phyloP scores from a whole-genome alignment of 371 early-diverging fungal genomes.

The Mortierella sp. region DNA sequence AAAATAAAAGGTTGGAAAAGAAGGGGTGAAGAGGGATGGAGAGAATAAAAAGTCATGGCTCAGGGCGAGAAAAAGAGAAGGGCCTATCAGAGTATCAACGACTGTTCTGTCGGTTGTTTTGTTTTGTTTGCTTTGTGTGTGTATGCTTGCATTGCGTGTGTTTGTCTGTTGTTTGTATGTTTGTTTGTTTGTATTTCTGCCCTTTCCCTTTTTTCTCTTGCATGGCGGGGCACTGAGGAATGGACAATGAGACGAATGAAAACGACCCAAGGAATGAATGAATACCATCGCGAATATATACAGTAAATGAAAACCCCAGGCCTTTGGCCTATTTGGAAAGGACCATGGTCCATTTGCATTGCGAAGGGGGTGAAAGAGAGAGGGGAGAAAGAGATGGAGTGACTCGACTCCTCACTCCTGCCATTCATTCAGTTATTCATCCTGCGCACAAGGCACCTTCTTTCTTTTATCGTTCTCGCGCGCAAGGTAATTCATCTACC shows the following conservation, averaged over 20 bases:
- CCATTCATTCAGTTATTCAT: background rate
- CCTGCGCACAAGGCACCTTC: background rate
- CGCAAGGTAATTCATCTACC: background rate
- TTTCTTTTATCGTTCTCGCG: background rate
- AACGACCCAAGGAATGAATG: background rate
- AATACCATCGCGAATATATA: background rate
- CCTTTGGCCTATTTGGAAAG: background rate
- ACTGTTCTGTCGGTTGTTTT: background rate
- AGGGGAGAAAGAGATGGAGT: background rate
- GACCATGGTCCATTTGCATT: constrained; percentile 5
- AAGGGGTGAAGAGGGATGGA: background rate
- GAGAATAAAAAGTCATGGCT: background rate
- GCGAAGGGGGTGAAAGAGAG: background rate
- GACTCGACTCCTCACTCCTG: background rate
- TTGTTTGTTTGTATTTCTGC: background rate
- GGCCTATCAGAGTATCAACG: background rate
- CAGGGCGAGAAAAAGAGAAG: background rate
- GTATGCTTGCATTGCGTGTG: background rate
- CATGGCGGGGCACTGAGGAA: constrained; percentile 11
- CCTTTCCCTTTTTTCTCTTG: background rate
- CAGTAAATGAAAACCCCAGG: background rate
- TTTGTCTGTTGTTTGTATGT: background rate
- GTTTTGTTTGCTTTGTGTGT: background rate
- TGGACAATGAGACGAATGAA: background rate
- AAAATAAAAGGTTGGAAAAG: background rate